Conservation (phyloP, 805 yeast species). For the Ogataea naganishii region DNA sequence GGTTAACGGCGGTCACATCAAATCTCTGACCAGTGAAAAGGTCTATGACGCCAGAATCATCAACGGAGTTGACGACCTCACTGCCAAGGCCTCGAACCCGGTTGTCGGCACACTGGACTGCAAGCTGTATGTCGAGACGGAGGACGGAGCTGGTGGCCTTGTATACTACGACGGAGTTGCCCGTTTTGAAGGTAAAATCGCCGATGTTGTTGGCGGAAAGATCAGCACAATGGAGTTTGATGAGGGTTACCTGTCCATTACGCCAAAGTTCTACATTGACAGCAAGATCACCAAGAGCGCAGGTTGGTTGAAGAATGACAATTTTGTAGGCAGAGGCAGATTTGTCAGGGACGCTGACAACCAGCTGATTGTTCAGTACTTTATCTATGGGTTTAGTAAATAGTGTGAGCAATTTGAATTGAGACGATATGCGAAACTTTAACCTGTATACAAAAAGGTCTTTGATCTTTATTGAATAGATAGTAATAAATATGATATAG, state of each 20-base stretch:
- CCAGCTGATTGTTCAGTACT: constrained; percentile 45
- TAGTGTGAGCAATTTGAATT: too few relatives aligned
- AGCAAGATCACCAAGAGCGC: constrained; percentile 32
- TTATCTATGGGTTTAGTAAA: constrained; percentile 33
- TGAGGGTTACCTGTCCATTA: constrained; percentile 40
- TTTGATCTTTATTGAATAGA: too few relatives aligned
- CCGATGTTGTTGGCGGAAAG: constrained; percentile 27
- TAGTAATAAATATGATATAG: too few relatives aligned
- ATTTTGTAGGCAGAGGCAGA: constrained; percentile 51
- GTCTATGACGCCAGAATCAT: constrained; percentile 27
- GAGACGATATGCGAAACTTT: too few relatives aligned
- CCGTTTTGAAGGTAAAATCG: constrained; percentile 26
- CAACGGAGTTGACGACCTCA: constrained; percentile 42
- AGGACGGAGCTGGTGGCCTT: constrained; percentile 30
- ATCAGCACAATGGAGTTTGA: constrained; percentile 26
- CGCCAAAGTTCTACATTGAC: constrained; percentile 36
- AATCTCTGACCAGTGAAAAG: constrained; percentile 25
- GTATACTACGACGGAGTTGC: constrained; percentile 42
- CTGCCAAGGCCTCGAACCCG: constrained; percentile 21
- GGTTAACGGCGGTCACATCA: constrained; percentile 26
- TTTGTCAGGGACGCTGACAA: constrained; percentile 41
- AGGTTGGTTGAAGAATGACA: constrained; percentile 42
- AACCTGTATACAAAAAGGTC: too few relatives aligned
- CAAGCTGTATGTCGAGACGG: constrained; percentile 30
- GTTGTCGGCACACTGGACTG: constrained; percentile 33